Evolutionary conservation across 2,329 filamentous ascomycete genomes (phyloP).

Genomic region (Elsinoe australis): DNA sequence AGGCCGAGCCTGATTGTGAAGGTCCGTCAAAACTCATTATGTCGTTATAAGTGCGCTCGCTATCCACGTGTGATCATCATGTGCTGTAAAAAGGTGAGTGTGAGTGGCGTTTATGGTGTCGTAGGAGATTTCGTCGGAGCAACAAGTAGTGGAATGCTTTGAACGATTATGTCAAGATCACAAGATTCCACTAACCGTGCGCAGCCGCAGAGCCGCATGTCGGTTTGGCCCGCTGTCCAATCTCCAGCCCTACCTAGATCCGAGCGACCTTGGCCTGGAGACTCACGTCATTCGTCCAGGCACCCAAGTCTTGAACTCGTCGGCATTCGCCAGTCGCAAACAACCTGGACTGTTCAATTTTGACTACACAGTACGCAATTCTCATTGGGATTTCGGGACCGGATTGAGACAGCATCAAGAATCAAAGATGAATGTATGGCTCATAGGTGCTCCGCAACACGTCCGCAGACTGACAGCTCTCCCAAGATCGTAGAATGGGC

Average conservation of each 20-base stretch:
- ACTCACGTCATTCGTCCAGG: conserved; percentile 13
- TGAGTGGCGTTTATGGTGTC: background rate
- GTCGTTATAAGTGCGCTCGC: conserved; percentile 11
- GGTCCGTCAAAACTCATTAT: conserved; percentile 31
- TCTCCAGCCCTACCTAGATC: conserved; percentile 1
- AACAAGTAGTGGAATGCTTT: conserved; percentile 16
- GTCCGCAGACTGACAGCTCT: conserved; percentile 9
- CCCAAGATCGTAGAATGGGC: conserved; percentile 94
- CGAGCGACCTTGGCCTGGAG: conserved; percentile 3
- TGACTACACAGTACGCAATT: background rate
- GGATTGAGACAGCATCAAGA: background rate
- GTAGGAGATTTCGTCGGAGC: conserved; percentile 8
- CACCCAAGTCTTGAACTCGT: background rate
- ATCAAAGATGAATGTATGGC: conserved; percentile 51
- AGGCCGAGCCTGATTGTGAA: conserved; percentile 26
- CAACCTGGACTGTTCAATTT: background rate
- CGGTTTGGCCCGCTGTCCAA: conserved; percentile 2
- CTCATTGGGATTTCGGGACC: no score
- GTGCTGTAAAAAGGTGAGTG: conserved; percentile 9
- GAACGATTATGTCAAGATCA: background rate
- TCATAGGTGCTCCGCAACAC: conserved; percentile 14
- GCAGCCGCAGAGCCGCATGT: conserved; percentile 11
- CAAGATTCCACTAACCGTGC: conserved; percentile 1
- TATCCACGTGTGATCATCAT: conserved; percentile 7
- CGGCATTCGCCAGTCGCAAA: no score